Evolutionary conservation across 306 rosid species (phyloP), one percentile per base, ranked within the genome.

Genomic region (Trifolium pratense): DNA sequence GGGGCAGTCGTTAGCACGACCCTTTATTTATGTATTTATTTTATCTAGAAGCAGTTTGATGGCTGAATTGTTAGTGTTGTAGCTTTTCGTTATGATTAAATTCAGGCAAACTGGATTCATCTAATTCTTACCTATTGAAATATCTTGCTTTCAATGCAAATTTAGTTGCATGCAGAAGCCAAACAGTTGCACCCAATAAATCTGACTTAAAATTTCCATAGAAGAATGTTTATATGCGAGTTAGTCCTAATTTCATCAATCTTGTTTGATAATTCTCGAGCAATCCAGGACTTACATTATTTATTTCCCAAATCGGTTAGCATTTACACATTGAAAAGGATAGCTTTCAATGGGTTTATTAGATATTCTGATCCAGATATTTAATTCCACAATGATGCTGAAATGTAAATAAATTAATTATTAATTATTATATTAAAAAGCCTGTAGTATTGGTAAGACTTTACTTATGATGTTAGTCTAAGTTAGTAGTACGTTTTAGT

Each of bases 161-260:
- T n/a, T n/a, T n/a, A n/a, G 71, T 71, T 81, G 49, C n/a, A 69
- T 48, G 71, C 53, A 31, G 49, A 56, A 58, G 75, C 60, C 62
- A 48, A 46, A 51, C 58, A 42, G 59, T 43, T 48, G 73, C 16
- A 49, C 75, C 71, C 31, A 80, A 40, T 42, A 39, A n/a, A 34
- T 13, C 52, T 37, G 53, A 59, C 68, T 74, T 68, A 74, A 29
- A 23, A 66, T 53, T 59, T 15, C 11, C 31, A 9, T 73, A 59
- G 75, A 49, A 45, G 67, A 46, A 64, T 57, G 18, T 56, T 15
- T 39, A 36, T 39, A 16, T 60, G 25, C 16, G 45, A 43, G 15
- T 21, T 21, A 61, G 34, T 70, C 57, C 43, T 39, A 40, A 62
- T 61, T 70, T 70, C 59, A 14, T 5, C 39, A 16, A 25, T 48